Percentiles rank a stretch among this genome's conserved stretches.
Conservation (phyloP, 208 protist species). For the Crithidia mellificae region DNA sequence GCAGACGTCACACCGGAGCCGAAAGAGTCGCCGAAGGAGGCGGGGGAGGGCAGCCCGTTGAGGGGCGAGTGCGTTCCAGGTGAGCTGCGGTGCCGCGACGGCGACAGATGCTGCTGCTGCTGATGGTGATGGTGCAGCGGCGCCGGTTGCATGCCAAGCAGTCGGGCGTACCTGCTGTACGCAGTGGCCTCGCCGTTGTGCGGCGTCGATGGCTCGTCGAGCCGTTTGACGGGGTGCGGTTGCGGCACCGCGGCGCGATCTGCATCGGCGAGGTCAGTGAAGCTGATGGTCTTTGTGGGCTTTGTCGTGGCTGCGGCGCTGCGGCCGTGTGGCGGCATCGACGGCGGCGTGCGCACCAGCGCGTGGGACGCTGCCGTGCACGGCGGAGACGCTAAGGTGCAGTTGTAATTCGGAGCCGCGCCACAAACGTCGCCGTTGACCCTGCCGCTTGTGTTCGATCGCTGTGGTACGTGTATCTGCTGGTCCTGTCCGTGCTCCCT, state of each 20-base stretch:
- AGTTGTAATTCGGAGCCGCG: neutral
- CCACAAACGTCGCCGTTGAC: neutral
- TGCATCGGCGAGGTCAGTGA: slow-evolving; percentile 2
- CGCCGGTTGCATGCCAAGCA: slow-evolving; percentile 11
- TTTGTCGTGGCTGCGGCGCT: neutral
- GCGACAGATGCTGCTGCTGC: neutral
- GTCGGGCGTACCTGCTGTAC: slow-evolving; percentile 8
- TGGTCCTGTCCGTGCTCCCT: neutral
- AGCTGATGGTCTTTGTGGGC: slow-evolving; percentile 6
- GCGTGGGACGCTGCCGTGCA: neutral
- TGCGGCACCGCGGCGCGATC: neutral
- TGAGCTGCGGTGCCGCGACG: slow-evolving; percentile 1
- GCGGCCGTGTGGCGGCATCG: neutral
- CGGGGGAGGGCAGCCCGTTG: neutral
- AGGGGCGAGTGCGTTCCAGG: neutral
- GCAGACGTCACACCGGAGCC: neutral
- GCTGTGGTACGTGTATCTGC: no score
- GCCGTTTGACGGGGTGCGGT: neutral
- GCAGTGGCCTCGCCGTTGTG: neutral
- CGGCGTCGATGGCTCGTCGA: neutral
- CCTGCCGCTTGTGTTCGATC: no score
- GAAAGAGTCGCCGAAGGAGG: slow-evolving; percentile 14
- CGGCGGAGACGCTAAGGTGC: neutral
- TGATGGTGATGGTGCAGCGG: no score
- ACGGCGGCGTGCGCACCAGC: neutral